phyloP scores from a whole-genome alignment of 345 rosid species.

The Syzygium aqueum region DNA sequence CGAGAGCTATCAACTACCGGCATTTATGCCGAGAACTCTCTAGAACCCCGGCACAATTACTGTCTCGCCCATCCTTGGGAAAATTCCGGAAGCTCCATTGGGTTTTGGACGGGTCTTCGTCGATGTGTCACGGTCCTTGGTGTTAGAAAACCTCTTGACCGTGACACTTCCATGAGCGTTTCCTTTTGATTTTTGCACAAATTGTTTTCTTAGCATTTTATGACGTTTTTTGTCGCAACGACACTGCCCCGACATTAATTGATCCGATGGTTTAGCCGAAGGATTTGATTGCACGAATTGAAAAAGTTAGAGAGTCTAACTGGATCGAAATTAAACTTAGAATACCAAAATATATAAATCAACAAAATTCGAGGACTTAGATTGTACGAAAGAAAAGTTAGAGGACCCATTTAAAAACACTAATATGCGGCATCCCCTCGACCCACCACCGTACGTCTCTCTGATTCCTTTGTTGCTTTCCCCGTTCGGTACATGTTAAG shows the following conservation, averaged over 20 bases:
- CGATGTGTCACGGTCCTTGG: too few species aligned
- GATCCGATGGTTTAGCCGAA: accelerated
- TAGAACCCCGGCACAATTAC: too few species aligned
- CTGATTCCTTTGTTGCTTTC: too few species aligned
- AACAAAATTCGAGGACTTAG: not conserved
- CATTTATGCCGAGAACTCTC: too few species aligned
- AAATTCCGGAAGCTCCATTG: too few species aligned
- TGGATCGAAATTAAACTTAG: not conserved
- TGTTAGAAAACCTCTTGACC: too few species aligned
- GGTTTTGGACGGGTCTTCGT: too few species aligned
- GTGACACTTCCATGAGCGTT: not conserved
- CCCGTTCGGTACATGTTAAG: not conserved
- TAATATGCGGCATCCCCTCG: not conserved
- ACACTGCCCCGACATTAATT: not conserved
- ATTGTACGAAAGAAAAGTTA: not conserved
- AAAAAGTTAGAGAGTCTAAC: not conserved
- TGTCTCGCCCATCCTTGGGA: too few species aligned
- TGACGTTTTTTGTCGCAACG: not conserved
- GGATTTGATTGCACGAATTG: not conserved
- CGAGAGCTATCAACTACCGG: too few species aligned
- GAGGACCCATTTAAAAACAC: not conserved
- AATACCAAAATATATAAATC: not conserved
- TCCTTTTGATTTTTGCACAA: not conserved
- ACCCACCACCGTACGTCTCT: too few species aligned
- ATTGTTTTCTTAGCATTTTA: not conserved